Base-by-base conservation (phyloP, 225 moss, liverwort and hornwort genomes). In the Lunularia cruciata region DNA sequence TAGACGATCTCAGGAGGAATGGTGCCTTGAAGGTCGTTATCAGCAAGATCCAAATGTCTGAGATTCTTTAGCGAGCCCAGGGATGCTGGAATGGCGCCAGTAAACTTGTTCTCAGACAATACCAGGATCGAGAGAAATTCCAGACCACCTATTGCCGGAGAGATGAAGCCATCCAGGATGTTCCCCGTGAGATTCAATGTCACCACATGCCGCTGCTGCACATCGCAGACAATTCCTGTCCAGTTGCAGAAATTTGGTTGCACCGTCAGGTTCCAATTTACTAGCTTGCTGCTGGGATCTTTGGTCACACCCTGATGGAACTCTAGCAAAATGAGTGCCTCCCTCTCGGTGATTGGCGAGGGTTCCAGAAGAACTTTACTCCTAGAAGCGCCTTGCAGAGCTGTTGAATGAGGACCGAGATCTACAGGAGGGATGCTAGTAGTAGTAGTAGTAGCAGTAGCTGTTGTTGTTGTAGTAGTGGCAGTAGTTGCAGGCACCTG, bases 61-160 rank as follows among this genome's bases (percentile, higher is more conserved):
- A 92, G 76, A 12, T 3, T 70, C 2, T 78, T 73, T 5, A 81
- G 81, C 8, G 58, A 32, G 33, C 83, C 84, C 52, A 75, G 60
- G 32, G 37, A 34, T 23, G 22, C n/a, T 9, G 87, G 88, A 28
- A 90, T 75, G 3, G 3, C 2, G 43, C 88, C 90, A 7, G 79
- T 52, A 27, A 93, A 78, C 20, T 45, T 54, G 38, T 82, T 82
- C 7, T 18, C 16, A 27, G 69, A 70, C 22, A 82, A 63, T 48
- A 74, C 69, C 1, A 81, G 63, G 7, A 27, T 22, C 18, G 8
- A 9, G 12, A 78, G 62, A 23, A 28, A 46, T 16, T 32, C 13
- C 53, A 78, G 68, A 16, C 69, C 63, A 31, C 69, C 73, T 19
- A 78, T 12, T 8, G 52, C 23, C 9, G 71, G 31, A 37, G 71